phyloP scores from a whole-genome alignment of 768 basidiomycete species.

The Panellus pusillus region DNA sequence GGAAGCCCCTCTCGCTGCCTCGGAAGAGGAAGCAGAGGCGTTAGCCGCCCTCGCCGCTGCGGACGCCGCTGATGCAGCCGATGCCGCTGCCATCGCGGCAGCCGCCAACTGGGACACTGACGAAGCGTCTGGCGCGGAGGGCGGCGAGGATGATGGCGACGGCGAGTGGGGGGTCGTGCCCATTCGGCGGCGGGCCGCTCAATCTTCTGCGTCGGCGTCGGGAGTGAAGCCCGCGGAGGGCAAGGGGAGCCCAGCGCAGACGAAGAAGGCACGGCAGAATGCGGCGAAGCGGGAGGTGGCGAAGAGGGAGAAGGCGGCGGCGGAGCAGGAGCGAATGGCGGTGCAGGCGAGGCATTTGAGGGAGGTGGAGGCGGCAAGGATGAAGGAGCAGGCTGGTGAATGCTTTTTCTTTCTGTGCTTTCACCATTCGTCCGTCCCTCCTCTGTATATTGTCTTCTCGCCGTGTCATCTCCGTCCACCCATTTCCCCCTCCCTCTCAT shows the following conservation, averaged over 20 bases:
- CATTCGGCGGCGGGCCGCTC: constrained; percentile 41
- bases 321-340: constrained; percentile 51
- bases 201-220: not conserved
- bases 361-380: constrained; percentile 54
- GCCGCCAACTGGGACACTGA: constrained; percentile 28
- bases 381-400: constrained; percentile 40
- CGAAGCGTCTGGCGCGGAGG: constrained; percentile 33
- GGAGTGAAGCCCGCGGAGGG: not conserved
- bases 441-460: not conserved
- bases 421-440: not conserved
- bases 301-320: constrained; percentile 57
- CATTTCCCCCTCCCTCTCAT: too few relatives aligned
- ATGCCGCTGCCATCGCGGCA: not conserved
- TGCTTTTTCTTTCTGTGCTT: not conserved
- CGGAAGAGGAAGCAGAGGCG: not conserved
- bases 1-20: not conserved
- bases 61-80: constrained; percentile 12
- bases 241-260: constrained; percentile 17
- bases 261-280: constrained; percentile 40
- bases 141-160: constrained; percentile 69
- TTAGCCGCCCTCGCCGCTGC: constrained; percentile 4
- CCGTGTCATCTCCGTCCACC: not conserved
- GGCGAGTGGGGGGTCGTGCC: constrained; percentile 78
- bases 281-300: constrained; percentile 54
- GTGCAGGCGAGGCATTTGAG: constrained; percentile 58